phyloP scores from a whole-genome alignment of 495 filamentous ascomycete species.

The Penicilliopsis zonata region DNA sequence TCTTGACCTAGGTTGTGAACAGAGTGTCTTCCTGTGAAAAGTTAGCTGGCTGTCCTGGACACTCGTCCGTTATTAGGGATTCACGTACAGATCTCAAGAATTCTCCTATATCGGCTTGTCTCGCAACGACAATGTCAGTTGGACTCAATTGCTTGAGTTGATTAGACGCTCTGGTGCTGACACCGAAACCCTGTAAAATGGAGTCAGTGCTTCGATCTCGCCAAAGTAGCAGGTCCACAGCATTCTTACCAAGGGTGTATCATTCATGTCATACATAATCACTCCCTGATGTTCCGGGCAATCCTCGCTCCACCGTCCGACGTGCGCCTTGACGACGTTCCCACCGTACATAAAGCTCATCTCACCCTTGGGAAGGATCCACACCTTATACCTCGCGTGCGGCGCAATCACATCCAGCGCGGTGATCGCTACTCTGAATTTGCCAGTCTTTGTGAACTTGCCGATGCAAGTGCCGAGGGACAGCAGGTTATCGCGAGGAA shows the following conservation, averaged over 20 bases:
- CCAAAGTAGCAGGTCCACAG: not conserved
- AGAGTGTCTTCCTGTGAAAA: conserved; percentile 33
- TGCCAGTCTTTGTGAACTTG: conserved; percentile 88
- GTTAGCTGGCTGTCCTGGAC: conserved; percentile 6
- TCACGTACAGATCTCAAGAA: conserved; percentile 65
- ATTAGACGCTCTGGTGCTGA: conserved; percentile 69
- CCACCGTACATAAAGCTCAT: conserved; percentile 88
- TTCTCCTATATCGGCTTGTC: conserved; percentile 84
- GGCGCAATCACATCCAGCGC: conserved; percentile 69
- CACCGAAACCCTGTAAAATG: conserved; percentile 54
- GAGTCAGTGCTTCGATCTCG: not conserved
- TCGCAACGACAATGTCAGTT: conserved; percentile 72
- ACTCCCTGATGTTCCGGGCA: conserved; percentile 39
- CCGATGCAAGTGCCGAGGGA: conserved; percentile 77
- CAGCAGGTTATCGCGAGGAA: conserved; percentile 67
- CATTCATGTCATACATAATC: conserved; percentile 29
- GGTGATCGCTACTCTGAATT: conserved; percentile 42
- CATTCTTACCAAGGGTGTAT: conserved; percentile 36
- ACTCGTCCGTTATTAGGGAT: not conserved
- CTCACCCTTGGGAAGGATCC: conserved; percentile 89
- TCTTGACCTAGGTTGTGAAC: conserved; percentile 28
- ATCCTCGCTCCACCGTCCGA: conserved; percentile 81
- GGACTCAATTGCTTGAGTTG: conserved; percentile 76
- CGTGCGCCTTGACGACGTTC: conserved; percentile 83
- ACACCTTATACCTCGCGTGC: conserved; percentile 86